Conservation (phyloP, 495 filamentous ascomycete species). For the Aspergillus nanangensis region DNA sequence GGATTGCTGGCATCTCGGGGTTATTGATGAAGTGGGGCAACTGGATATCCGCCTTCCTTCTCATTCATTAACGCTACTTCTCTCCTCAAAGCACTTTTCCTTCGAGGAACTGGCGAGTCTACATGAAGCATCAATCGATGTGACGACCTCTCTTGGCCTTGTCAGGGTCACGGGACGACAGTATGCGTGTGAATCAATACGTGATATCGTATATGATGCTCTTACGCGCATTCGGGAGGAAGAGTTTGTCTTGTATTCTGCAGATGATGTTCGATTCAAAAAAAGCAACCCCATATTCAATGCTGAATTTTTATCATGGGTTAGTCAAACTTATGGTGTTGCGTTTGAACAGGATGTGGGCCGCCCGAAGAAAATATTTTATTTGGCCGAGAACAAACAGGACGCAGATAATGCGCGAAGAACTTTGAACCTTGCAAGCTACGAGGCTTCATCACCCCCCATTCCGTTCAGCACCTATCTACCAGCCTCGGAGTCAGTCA, state of each 20-base stretch:
- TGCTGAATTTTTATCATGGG: conserved; percentile 29
- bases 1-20: conserved; percentile 39
- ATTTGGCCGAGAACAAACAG: conserved; percentile 30
- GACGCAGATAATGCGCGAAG: conserved; percentile 33
- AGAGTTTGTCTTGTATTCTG: conserved; percentile 18
- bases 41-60: conserved; percentile 33
- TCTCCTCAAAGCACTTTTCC: conserved; percentile 30
- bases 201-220: conserved; percentile 38
- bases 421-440: conserved; percentile 28
- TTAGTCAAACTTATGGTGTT: conserved; percentile 26
- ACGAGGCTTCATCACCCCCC: conserved; percentile 10
- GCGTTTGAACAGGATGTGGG: conserved; percentile 13
- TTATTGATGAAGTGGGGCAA: conserved; percentile 35
- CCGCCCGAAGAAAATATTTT: conserved; percentile 22
- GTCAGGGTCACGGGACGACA: conserved; percentile 39
- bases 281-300: conserved; percentile 12
- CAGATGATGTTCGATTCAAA: conserved; percentile 4
- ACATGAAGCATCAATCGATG: conserved; percentile 38
- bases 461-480: conserved; percentile 36
- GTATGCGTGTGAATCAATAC: conserved; percentile 30
- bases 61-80: conserved; percentile 21
- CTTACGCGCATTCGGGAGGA: conserved; percentile 28
- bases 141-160: conserved; percentile 27
- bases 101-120: conserved; percentile 39
- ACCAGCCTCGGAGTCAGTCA: conserved; percentile 20